Evolutionary conservation across 2,329 filamentous ascomycete genomes (phyloP).

Genomic region (Colletotrichum cereale): DNA sequence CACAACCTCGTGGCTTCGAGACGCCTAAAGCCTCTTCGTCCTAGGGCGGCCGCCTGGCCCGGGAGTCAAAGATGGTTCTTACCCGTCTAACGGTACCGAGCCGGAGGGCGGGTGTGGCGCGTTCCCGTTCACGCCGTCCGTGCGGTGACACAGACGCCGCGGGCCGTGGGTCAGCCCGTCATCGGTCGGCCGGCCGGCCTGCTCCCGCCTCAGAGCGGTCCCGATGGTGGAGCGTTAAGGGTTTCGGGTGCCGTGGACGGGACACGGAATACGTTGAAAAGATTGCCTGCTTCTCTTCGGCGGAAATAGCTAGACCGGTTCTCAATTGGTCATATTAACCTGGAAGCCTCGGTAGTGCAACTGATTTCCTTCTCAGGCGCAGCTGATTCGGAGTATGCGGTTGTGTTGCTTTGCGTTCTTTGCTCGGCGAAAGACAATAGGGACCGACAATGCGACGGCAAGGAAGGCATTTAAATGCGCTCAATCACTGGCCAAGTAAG

Average conservation of each 20-base stretch:
- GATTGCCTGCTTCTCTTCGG: not conserved
- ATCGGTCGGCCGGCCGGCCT: not conserved
- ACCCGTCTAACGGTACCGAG: not conserved
- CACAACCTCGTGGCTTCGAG: not conserved
- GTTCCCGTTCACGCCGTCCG: not conserved
- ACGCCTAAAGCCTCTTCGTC: not conserved
- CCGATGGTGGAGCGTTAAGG: not conserved
- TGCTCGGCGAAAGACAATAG: too few relatives aligned
- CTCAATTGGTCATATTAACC: not conserved
- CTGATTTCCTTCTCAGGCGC: not conserved
- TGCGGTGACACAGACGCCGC: constrained; percentile 10
- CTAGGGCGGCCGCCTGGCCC: not conserved
- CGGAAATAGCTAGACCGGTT: too few relatives aligned
- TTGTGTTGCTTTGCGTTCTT: not conserved
- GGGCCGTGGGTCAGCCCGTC: not conserved
- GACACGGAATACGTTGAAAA: not conserved
- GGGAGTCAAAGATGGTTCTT: not conserved
- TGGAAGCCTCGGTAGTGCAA: not conserved
- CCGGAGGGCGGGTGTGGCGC: not conserved
- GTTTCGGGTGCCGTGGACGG: too few relatives aligned
- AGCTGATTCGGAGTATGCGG: not conserved
- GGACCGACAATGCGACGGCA: too few relatives aligned
- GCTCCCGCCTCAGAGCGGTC: not conserved
- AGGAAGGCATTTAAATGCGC: not conserved
- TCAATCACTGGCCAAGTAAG: not conserved